Conservation (phyloP, 768 basidiomycete species). For the Suillus weaverae region DNA sequence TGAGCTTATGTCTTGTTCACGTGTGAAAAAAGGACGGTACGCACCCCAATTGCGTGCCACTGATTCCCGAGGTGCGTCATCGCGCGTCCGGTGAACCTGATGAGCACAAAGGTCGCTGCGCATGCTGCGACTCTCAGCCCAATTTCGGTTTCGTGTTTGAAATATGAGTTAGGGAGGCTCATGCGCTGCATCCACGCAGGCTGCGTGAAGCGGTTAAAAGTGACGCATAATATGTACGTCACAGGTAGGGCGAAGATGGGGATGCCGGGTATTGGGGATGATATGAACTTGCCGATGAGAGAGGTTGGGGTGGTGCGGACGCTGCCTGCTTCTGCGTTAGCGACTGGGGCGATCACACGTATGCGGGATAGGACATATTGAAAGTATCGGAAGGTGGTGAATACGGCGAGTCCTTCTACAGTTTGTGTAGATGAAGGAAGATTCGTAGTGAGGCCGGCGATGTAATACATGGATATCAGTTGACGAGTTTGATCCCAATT, state of each 20-base stretch:
- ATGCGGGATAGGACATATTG: constrained; percentile 17
- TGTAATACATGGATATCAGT: constrained; percentile 13
- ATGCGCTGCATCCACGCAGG: constrained; percentile 34
- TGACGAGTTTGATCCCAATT: not conserved
- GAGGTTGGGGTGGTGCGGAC: constrained; percentile 16
- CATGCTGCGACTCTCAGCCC: constrained; percentile 30
- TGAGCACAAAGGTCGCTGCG: constrained; percentile 21
- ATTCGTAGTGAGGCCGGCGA: constrained; percentile 24
- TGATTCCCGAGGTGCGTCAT: constrained; percentile 27
- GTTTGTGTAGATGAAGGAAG: constrained; percentile 13
- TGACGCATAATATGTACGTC: constrained; percentile 28
- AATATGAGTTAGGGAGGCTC: constrained; percentile 25
- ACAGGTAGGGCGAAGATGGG: constrained; percentile 26
- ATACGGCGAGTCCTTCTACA: constrained; percentile 24
- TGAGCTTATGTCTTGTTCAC: not conserved
- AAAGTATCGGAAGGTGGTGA: constrained; percentile 28
- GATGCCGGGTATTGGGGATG: constrained; percentile 26
- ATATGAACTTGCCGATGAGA: constrained; percentile 26
- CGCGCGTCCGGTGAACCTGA: constrained; percentile 14
- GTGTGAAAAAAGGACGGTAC: not conserved
- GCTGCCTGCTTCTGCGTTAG: constrained; percentile 17
- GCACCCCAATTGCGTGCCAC: constrained; percentile 34
- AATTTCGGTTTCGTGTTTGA: constrained; percentile 22
- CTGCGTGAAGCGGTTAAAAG: constrained; percentile 32
- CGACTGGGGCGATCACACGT: not conserved